Percentiles rank a stretch among this genome's conserved stretches.
Evolutionary conservation across 164 flowering plant genomes (phyloP).

Genomic region (Piper betle): DNA sequence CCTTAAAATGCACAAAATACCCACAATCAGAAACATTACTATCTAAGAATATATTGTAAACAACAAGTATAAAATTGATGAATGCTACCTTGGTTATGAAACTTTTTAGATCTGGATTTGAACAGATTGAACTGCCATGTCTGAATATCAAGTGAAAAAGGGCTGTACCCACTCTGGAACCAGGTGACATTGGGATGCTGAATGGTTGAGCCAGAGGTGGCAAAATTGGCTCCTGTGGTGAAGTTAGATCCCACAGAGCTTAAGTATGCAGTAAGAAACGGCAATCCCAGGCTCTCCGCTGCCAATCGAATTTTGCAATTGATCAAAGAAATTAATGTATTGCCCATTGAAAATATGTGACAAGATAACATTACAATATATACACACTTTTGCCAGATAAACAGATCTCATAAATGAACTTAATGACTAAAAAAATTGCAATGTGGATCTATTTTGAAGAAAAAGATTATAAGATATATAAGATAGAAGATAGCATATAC

Average conservation of each 20-base stretch:
- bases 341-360: not conserved
- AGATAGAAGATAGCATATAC: not conserved
- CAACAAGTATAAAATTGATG: not conserved
- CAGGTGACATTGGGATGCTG: conserved; percentile 37
- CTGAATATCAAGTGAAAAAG: conserved; percentile 47
- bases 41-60: not conserved
- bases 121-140: conserved; percentile 28
- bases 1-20: not conserved
- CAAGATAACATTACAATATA: not conserved
- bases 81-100: conserved; percentile 17
- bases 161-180: conserved; percentile 42
- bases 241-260: conserved; percentile 51
- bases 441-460: not conserved
- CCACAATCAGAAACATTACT: no score
- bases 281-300: conserved; percentile 41
- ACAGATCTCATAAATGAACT: not conserved
- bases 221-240: conserved; percentile 56
- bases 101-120: conserved; percentile 18
- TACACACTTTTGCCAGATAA: not conserved
- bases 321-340: not conserved
- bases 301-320: conserved; percentile 2
- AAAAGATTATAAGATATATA: not conserved
- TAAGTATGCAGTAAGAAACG: conserved; percentile 37
- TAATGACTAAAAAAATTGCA: not conserved
- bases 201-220: conserved; percentile 28